phyloP scores from a whole-genome alignment of 2,329 filamentous ascomycete species.

The Exophiala dermatitidis region DNA sequence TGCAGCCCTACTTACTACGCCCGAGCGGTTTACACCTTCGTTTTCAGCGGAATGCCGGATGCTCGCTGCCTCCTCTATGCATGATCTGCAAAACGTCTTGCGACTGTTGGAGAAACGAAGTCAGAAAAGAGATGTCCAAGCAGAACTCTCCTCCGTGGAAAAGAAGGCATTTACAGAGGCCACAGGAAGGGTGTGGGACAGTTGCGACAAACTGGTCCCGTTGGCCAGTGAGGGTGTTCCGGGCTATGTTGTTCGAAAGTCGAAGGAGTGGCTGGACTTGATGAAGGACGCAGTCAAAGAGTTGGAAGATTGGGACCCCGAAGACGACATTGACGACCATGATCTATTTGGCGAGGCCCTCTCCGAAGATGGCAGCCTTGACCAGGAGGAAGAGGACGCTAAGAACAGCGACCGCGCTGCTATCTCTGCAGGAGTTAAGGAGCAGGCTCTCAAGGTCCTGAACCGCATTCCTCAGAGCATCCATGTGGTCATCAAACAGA shows the following conservation, averaged over 20 bases:
- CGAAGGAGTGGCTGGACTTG: conserved; percentile 65
- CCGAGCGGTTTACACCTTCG: conserved; percentile 54
- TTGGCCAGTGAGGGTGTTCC: conserved; percentile 61
- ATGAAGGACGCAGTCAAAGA: conserved; percentile 79
- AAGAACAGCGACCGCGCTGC: conserved; percentile 28
- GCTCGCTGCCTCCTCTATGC: conserved; percentile 53
- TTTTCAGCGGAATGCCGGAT: conserved; percentile 58
- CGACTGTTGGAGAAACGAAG: conserved; percentile 50
- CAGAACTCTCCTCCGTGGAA: conserved; percentile 29
- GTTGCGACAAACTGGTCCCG: conserved; percentile 64
- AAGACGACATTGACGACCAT: conserved; percentile 55
- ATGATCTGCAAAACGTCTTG: conserved; percentile 57
- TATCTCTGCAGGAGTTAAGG: conserved; percentile 37
- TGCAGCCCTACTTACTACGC: conserved; percentile 58
- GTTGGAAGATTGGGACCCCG: conserved; percentile 78
- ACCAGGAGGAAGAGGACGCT: conserved; percentile 21
- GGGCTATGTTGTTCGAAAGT: conserved; percentile 63
- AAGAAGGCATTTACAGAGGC: conserved; percentile 54
- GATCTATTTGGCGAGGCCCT: conserved; percentile 29
- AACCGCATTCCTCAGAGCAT: conserved; percentile 40
- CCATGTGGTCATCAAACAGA: conserved; percentile 37
- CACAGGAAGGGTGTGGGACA: conserved; percentile 75
- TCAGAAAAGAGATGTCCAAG: conserved; percentile 5
- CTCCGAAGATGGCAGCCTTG: conserved; percentile 29
- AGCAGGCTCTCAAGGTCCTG: conserved; percentile 37